phyloP scores from a whole-genome alignment of 768 basidiomycete species.

The Thelephora aurantiotincta region DNA sequence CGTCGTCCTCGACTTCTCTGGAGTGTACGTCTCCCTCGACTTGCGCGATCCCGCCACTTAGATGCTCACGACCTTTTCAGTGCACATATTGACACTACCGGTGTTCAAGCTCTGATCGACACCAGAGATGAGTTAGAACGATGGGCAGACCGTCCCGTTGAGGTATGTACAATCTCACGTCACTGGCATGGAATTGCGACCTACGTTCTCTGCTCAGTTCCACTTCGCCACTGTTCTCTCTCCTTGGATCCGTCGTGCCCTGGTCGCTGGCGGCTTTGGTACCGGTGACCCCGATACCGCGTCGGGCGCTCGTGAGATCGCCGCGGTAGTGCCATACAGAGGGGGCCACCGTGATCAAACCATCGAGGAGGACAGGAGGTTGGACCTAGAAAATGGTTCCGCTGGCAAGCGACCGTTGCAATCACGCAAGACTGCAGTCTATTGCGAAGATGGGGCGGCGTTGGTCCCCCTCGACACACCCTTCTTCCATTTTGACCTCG shows the following conservation, averaged over 20 bases:
- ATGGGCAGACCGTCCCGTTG: conserved; percentile 67
- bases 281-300: conserved; percentile 32
- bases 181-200: conserved; percentile 4
- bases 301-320: conserved; percentile 45
- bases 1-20: conserved; percentile 83
- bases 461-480: conserved; percentile 47
- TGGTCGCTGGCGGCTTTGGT: conserved; percentile 87
- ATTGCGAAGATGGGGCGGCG: conserved; percentile 11
- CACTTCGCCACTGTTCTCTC: conserved; percentile 89
- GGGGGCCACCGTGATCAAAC: conserved; percentile 21
- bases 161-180: conserved; percentile 27
- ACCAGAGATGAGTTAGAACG: conserved; percentile 76
- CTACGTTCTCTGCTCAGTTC: conserved; percentile 34
- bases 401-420: conserved; percentile 2
- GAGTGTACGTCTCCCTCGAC: conserved; percentile 35
- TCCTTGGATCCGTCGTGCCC: conserved; percentile 85
- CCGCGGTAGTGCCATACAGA: conserved; percentile 57
- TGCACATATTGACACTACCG: conserved; percentile 84
- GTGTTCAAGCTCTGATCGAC: conserved; percentile 84
- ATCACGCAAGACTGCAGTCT: neutral
- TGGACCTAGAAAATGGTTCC: conserved; percentile 6
- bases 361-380: conserved; percentile 5
- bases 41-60: neutral
- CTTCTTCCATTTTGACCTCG: conserved; percentile 86
- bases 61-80: conserved; percentile 20